phyloP scores from a whole-genome alignment of 169 alveolate genomes.

The Eimeria sp. region DNA sequence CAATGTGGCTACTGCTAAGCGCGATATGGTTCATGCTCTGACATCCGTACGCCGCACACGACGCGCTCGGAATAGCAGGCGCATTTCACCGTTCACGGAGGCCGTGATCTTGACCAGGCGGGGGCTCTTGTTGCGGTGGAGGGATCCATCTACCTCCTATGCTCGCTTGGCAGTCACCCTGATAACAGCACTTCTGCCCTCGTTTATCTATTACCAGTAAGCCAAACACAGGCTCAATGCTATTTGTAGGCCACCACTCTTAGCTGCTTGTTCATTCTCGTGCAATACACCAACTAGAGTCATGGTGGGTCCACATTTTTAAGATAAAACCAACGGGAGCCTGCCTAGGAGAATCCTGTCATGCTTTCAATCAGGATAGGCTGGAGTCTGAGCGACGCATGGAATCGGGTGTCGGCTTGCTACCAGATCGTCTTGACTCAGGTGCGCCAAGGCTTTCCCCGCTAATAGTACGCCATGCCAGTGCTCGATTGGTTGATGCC shows the following conservation, averaged over 20 bases:
- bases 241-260: neutral
- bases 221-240: neutral
- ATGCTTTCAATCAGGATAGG: neutral
- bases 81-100: constrained; percentile 53
- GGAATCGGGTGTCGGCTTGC: constrained; percentile 76
- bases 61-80: neutral
- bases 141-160: constrained; percentile 72
- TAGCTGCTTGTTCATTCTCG: neutral
- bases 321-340: no score
- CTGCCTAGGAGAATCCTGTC: neutral
- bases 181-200: constrained; percentile 63
- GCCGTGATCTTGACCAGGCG: constrained; percentile 56
- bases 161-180: constrained; percentile 42
- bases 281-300: neutral
- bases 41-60: constrained; percentile 37
- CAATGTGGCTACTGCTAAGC: constrained; percentile 12
- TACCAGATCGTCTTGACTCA: constrained; percentile 63
- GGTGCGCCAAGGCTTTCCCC: neutral
- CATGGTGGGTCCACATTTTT: neutral
- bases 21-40: constrained; percentile 1
- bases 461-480: neutral
- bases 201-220: constrained; percentile 60
- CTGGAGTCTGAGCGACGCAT: constrained; percentile 70
- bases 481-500: neutral
- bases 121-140: constrained; percentile 22